Base-by-base conservation (phyloP, 306 rosid species). In the Canavalia gladiata region DNA sequence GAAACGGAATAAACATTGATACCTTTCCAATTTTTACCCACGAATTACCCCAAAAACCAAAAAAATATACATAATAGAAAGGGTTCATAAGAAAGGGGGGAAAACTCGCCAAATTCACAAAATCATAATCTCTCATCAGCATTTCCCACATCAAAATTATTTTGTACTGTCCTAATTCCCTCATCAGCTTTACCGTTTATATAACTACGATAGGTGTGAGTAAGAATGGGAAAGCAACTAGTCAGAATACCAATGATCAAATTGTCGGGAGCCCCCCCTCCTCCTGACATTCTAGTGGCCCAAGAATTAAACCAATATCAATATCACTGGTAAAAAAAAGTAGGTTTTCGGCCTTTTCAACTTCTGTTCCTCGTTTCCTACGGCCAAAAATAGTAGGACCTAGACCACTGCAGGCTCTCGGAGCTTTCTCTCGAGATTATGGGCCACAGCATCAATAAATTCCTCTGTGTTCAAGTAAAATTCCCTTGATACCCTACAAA, bases 401-500 rank as follows among this genome's bases (percentile, higher is more conserved):
- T 77, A 82, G 56, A 86, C 87, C 56, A 50, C 30, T 8, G 85
- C 88, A 55, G 93, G 87, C 46, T 78, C 80, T n/a, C 6, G 87
- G 82, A 93, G 90, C 83, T 90, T 92, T 62, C 37, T 56, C 66
- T 84, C 82, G 43, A 93, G 97, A 75, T 87, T 95, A 9, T 84
- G 88, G 4, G 92, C 97, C 37, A 96, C 97, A 11, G 94, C 85
- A 74, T 90, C 97, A 18, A 96, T 85, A 78, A 96, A 96, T 74
- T 93, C 98, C 87, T 90, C 94, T 0, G 99, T 93, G 89, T 84
- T 93, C 82, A 96, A 83, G 89, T 93, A 93, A 54, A 74, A 83
- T 70, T 93, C 94, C 87, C 96, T 89, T 12, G 97, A 79, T 37
- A 90, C 97, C 91, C 99, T 96, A 93, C 80, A 85, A 11, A 69